Evolutionary conservation across 805 yeast species (phyloP).

Genomic region (Schizosaccharomyces lindneri): DNA sequence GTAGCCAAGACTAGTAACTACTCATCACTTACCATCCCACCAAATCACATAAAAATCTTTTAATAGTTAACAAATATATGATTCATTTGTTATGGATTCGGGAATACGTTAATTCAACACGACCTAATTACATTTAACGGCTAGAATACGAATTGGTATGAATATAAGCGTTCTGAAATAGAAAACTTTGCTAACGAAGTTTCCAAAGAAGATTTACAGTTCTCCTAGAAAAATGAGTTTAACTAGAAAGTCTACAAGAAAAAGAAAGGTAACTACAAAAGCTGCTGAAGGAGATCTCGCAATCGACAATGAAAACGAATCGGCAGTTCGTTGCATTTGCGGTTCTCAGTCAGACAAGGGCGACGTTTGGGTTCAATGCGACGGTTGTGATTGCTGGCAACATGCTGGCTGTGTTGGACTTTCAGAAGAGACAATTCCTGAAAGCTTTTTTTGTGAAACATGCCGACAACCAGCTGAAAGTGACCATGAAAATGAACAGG

Average conservation of each 20-base stretch:
- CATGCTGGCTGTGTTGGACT: slow-evolving; percentile 91
- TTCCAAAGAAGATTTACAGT: too few species aligned
- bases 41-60: too few species aligned
- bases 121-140: too few species aligned
- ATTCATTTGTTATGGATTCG: too few species aligned
- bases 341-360: slow-evolving; percentile 68
- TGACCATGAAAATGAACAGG: slow-evolving; percentile 13
- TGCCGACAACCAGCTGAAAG: slow-evolving; percentile 70
- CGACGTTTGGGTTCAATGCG: slow-evolving; percentile 73
- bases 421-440: slow-evolving; percentile 53
- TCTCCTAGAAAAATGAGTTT: too few species aligned
- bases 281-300: not conserved
- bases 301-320: slow-evolving; percentile 14
- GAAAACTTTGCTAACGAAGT: too few species aligned
- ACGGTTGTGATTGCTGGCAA: slow-evolving; percentile 85
- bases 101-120: too few species aligned
- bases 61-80: too few species aligned
- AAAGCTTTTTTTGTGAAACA: slow-evolving; percentile 79
- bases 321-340: slow-evolving; percentile 29
- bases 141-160: too few species aligned
- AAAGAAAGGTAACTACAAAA: not conserved
- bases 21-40: too few species aligned
- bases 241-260: not conserved
- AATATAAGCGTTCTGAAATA: too few species aligned
- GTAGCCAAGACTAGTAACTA: too few species aligned